Percentiles rank a stretch among this genome's conserved stretches.
These are phyloP conservation scores for Plasmodium vinckei DNA, from an alignment of 169 alveolate genomes.

Conservation along the genomic window DNA sequence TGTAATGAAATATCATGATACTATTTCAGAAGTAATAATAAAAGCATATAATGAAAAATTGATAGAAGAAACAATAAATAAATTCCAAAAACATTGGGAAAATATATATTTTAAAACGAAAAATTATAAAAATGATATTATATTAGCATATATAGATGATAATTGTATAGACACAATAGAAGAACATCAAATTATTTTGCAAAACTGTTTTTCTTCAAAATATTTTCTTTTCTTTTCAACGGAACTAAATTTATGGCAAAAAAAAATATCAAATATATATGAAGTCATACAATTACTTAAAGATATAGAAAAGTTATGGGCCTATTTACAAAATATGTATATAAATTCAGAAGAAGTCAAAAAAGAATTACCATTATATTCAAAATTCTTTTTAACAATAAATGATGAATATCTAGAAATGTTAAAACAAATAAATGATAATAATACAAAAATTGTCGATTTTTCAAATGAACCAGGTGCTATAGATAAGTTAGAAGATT, in stretches of 20 bases:
- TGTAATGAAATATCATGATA: conserved; percentile 63
- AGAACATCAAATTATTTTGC: conserved; percentile 94
- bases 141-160: conserved; percentile 92
- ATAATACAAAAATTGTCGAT: conserved; percentile 79
- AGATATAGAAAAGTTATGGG: conserved; percentile 97
- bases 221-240: conserved; percentile 94
- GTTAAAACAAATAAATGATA: conserved; percentile 84
- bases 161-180: conserved; percentile 96
- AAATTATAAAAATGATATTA: conserved; percentile 88
- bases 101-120: conserved; percentile 42
- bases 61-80: conserved; percentile 51
- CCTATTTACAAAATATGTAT: conserved; percentile 96
- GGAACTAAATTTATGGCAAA: conserved; percentile 93
- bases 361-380: conserved; percentile 96
- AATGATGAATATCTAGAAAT: conserved; percentile 94
- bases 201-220: conserved; percentile 95
- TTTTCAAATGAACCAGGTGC: conserved; percentile 92
- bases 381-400: conserved; percentile 94
- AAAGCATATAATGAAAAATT: conserved; percentile 65
- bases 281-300: conserved; percentile 93
- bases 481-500: conserved; percentile 90
- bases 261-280: conserved; percentile 92
- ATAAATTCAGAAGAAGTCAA: conserved; percentile 97
- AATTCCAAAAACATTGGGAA: conserved; percentile 65
- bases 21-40: conserved; percentile 55